Evolutionary conservation across 2,329 filamentous ascomycete genomes (phyloP).

Genomic region (Pseudophaeomoniella oleicola): DNA sequence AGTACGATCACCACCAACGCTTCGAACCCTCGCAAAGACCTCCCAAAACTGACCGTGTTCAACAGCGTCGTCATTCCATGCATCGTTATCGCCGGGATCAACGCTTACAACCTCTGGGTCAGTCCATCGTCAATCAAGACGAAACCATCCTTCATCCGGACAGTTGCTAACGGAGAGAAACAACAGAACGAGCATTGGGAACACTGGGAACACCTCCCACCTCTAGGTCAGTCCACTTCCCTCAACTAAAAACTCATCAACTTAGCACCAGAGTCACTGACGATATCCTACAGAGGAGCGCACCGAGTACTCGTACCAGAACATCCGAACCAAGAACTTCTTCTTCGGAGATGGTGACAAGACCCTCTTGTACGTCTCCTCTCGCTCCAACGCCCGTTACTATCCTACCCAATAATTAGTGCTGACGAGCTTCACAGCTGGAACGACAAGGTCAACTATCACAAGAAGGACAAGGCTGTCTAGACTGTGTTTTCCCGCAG

Average conservation of each 20-base stretch:
- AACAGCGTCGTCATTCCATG: conserved; percentile 59
- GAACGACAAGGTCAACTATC: conserved; percentile 92
- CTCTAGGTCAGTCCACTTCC: conserved; percentile 49
- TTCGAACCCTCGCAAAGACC: too few relatives aligned
- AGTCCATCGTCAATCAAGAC: too few relatives aligned
- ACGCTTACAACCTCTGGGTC: conserved; percentile 83
- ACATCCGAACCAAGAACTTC: conserved; percentile 93
- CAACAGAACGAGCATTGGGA: conserved; percentile 84
- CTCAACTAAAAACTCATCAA: too few relatives aligned
- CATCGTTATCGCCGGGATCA: conserved; percentile 57
- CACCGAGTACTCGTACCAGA: conserved; percentile 90
- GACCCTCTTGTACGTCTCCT: conserved; percentile 30
- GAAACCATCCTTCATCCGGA: neutral
- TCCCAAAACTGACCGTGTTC: too few relatives aligned
- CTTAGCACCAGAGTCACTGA: too few relatives aligned
- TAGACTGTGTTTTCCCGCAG: conserved; percentile 15
- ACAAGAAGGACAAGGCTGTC: conserved; percentile 69
- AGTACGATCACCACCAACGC: conserved; percentile 51
- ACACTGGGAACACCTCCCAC: conserved; percentile 74
- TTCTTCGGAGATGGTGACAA: conserved; percentile 93
- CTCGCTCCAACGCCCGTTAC: neutral
- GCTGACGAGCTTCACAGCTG: conserved; percentile 43
- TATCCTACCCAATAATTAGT: neutral
- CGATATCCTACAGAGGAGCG: conserved; percentile 63
- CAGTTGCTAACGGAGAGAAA: neutral